Base-by-base conservation (phyloP, 1,139 yeast species). In the Geotrichum histeridarum region DNA sequence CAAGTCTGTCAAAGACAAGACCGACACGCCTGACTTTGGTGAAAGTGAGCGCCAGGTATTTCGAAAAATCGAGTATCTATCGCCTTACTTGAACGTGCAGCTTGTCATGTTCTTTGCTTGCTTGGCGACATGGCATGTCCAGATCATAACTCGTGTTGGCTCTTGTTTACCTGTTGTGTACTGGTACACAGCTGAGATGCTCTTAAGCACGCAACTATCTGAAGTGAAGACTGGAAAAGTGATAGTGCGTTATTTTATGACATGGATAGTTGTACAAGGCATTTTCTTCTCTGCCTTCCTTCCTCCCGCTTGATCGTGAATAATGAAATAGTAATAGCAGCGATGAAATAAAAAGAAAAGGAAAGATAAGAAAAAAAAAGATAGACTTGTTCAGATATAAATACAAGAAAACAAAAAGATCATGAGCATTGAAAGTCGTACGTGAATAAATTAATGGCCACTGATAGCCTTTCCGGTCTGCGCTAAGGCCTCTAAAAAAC, bases 91-190 rank as follows among this genome's bases (percentile, higher is more conserved):
- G 7, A 32, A 42, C 14, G 41, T 44, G 33, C 57, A 46, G 18
- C 58, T 61, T 0, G 62, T 77, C 0, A 73, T 84, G 56, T 58
- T 83, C 2, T 50, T 80, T 4, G 73, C 84, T 4, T 82, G 84
- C 4, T 51, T 83, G 1, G 71, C 82, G 50, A 75, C 83, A 60
- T 86, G 94, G 81, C 93, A 93, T 67, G 86, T 85, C 41, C 99
- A 93, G 69, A 89, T 91, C 44, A 74, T 91, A 56, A 88, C 87
- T 48, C 76, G 99, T 52, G 79, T 91, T 4, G 50, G 48, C 8
- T 78, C 94, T 8, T 88, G 89, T 63, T 68, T 86, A 46, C 97
- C 97, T 0, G 66, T 86, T 8, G 78, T 81, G 54, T 78, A 82
- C 63, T 88, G 95, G 96, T 85, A 79, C 60, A 67, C 85, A 36